Base-by-base conservation (phyloP, 768 basidiomycete genomes). In the Sarcodon sp. region DNA sequence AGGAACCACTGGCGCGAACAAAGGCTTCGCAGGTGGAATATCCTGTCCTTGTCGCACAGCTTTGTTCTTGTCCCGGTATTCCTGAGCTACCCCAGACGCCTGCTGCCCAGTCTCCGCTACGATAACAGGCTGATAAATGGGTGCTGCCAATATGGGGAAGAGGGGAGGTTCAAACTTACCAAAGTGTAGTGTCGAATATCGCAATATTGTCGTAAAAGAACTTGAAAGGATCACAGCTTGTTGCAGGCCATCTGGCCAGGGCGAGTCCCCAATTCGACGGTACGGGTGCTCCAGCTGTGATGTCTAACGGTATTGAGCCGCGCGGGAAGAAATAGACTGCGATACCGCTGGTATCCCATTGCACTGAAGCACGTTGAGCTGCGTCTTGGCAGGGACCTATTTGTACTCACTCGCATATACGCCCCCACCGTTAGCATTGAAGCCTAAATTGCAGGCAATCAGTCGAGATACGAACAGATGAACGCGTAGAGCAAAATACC, bases 61-160 rank as follows among this genome's bases (percentile, higher is more conserved):
- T 90, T 61, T 84, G 76, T 13, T 77, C 78, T 66, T 93, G 91
- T 46, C 91, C 91, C 13, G 86, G 87, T 47, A 83, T 73, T 32
- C 87, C 87, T 45, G 81, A 64, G 18, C 56, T 52, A 44, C 64
- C 67, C 92, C 92, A 97, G n/a, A 77, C 83, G 43, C 66, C 67
- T 44, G 80, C 78, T 9, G 91, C 90, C 92, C 91, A 97, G 54
- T 93, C 87, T 50, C 91, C 91, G 56, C 87, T 83, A 51, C 33
- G 47, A 33, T 18, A 33, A 45, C 6, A n/a, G 15, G 18, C 18
- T 10, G 18, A 47, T 43, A 36, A n/a, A 48, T 56, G 46, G 56
- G 21, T 33, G 27, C 27, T 16, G 45, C 34, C 33, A 11, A 31
- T 44, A 45, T 51, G 49, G 38, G 54, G 52, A 44, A 49, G 54